Evolutionary conservation across 768 basidiomycete species (phyloP).

Genomic region (Gymnopilus junonius): DNA sequence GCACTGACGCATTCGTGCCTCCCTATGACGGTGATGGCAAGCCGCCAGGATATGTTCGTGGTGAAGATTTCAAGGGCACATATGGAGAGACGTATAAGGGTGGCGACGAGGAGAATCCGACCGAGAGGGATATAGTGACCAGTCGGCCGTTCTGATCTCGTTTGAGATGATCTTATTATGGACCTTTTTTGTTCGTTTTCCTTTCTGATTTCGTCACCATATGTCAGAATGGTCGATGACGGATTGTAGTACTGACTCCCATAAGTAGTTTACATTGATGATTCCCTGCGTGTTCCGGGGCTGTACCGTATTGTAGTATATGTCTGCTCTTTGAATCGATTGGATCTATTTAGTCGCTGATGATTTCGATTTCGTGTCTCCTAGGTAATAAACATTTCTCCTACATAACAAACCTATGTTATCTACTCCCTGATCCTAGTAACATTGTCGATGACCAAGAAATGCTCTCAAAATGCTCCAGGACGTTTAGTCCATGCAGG

Average conservation of each 20-base stretch:
- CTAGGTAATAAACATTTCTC: background rate
- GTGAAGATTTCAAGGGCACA: constrained; percentile 26
- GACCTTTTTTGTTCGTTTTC: background rate
- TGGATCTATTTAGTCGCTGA: background rate
- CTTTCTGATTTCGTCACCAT: background rate
- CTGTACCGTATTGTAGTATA: constrained; percentile 1
- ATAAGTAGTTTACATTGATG: background rate
- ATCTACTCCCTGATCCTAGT: background rate
- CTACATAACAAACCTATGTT: background rate
- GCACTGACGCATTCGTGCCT: constrained; percentile 40
- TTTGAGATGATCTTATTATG: background rate
- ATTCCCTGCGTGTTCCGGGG: background rate
- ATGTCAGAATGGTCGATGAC: background rate
- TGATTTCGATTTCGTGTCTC: background rate
- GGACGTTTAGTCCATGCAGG: constrained; percentile 36
- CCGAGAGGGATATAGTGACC: constrained; percentile 41
- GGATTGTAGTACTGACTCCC: background rate
- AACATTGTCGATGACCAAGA: background rate
- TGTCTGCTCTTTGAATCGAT: background rate
- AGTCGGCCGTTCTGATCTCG: constrained; percentile 33
- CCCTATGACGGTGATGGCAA: constrained; percentile 46
- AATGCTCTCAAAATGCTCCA: constrained; percentile 32
- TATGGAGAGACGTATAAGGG: constrained; percentile 45
- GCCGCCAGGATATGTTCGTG: constrained; percentile 55
- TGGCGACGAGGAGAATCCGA: constrained; percentile 45